Evolutionary conservation across 164 flowering plant genomes (phyloP).

Genomic region (Macadamia integrifolia): DNA sequence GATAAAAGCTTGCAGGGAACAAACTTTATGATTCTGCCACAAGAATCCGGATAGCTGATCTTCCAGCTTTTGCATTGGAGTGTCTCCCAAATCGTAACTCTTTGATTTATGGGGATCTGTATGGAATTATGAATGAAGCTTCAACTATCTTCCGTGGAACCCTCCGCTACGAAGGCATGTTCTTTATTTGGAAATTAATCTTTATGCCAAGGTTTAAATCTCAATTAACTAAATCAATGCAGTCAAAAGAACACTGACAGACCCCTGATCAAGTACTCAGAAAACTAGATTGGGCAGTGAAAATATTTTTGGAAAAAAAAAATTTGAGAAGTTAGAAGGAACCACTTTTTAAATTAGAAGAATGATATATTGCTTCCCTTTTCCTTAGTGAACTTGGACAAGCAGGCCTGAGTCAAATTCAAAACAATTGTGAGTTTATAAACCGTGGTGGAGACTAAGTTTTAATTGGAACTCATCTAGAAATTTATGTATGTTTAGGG

Average conservation of each 20-base stretch:
- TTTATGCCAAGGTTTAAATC: background rate
- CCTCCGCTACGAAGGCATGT: conserved; percentile 88
- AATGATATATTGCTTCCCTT: background rate
- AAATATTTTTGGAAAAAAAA: background rate
- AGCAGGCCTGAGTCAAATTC: background rate
- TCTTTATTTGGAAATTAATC: background rate
- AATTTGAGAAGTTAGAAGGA: background rate
- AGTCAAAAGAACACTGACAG: background rate
- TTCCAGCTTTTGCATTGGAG: conserved; percentile 96
- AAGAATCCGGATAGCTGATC: conserved; percentile 58
- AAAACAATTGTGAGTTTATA: background rate
- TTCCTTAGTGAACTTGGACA: background rate
- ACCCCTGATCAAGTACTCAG: background rate
- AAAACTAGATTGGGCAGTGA: background rate
- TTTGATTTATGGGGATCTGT: conserved; percentile 75
- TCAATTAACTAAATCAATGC: background rate
- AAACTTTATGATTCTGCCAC: conserved; percentile 77
- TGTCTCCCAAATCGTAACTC: conserved; percentile 93
- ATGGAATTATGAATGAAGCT: conserved; percentile 79
- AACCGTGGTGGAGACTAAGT: background rate
- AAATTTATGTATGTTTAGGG: conserved; percentile 39
- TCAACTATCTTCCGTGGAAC: conserved; percentile 94
- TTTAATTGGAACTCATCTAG: background rate
- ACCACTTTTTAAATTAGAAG: background rate
- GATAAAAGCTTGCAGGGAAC: conserved; percentile 50